Percentiles rank a stretch among this genome's conserved stretches.
Evolutionary conservation across 108 stramenopile genomes (phyloP).

Genomic region (Fragilaria crotonensis): DNA sequence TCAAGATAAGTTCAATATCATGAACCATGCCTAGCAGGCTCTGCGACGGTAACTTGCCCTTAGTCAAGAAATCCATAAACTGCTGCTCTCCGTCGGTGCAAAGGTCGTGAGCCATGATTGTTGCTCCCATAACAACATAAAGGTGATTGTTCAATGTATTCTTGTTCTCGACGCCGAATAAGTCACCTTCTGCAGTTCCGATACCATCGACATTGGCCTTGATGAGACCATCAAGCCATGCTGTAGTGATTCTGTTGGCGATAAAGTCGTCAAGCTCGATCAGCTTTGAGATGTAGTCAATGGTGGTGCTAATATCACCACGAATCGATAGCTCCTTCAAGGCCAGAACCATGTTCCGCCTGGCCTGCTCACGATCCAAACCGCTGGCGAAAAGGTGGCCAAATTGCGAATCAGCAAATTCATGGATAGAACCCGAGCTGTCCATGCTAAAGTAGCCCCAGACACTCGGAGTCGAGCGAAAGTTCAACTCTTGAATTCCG

Average conservation of each 20-base stretch:
- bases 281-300: slow-evolving; percentile 96
- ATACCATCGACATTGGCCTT: slow-evolving; percentile 47
- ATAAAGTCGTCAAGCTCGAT: slow-evolving; percentile 94
- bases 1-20: slow-evolving; percentile 86
- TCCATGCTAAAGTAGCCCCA: slow-evolving; percentile 99
- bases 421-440: slow-evolving; percentile 95
- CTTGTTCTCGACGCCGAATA: slow-evolving; percentile 5
- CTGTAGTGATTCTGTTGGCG: slow-evolving; percentile 93
- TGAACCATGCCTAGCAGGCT: slow-evolving; percentile 69
- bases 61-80: slow-evolving; percentile 70
- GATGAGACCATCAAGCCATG: slow-evolving; percentile 97
- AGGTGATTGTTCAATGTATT: slow-evolving; percentile 38
- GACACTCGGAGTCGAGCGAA: slow-evolving; percentile 95
- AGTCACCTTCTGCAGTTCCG: slow-evolving; percentile 16
- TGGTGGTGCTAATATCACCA: slow-evolving; percentile 98
- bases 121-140: slow-evolving; percentile 69
- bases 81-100: slow-evolving; percentile 49
- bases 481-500: slow-evolving; percentile 95
- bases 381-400: slow-evolving; percentile 98
- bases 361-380: slow-evolving; percentile 87
- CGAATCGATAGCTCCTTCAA: slow-evolving; percentile 97
- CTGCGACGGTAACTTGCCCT: slow-evolving; percentile 88
- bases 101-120: slow-evolving; percentile 61
- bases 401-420: slow-evolving; percentile 99
- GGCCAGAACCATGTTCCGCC: slow-evolving; percentile 94